These are phyloP conservation scores for Pisolithus thermaeus DNA, from an alignment of 1,284 basidiomycete species.

Conservation along the genomic window DNA sequence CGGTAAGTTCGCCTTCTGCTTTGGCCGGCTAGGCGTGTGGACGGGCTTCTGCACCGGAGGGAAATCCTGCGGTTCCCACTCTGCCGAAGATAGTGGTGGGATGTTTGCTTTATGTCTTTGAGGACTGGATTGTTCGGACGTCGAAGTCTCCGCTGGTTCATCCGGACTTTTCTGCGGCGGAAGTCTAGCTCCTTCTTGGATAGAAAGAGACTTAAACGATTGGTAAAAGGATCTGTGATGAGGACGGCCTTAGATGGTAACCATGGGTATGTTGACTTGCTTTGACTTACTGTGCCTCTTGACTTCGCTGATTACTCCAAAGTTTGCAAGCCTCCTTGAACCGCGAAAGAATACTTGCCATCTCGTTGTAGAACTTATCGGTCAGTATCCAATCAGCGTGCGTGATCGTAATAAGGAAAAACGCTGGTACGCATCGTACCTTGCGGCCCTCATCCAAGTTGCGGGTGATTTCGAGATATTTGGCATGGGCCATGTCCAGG, in stretches of 20 bases:
- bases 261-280: not conserved
- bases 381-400: not conserved
- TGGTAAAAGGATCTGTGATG: constrained; percentile 33
- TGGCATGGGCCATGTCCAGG: constrained; percentile 85
- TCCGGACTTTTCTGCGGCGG: constrained; percentile 2
- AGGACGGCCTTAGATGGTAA: not conserved
- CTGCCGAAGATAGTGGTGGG: too few relatives aligned
- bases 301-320: constrained; percentile 67
- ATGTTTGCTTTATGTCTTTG: too few relatives aligned
- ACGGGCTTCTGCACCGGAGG: too few relatives aligned
- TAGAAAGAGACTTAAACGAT: constrained; percentile 34
- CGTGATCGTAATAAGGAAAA: not conserved
- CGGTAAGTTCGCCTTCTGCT: constrained; percentile 33
- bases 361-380: constrained; percentile 79
- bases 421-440: constrained; percentile 32
- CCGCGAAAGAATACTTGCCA: constrained; percentile 62
- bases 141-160: constrained; percentile 3
- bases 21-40: not conserved
- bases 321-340: constrained; percentile 74
- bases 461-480: constrained; percentile 80
- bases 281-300: constrained; percentile 44
- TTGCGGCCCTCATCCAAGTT: constrained; percentile 89
- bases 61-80: too few relatives aligned
- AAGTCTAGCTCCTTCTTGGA: constrained; percentile 22
- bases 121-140: constrained; percentile 10